Percentiles rank a stretch among this genome's conserved stretches.
These are phyloP conservation scores for Hyaloscypha hepaticicola DNA, from an alignment of 495 filamentous ascomycete genomes.

Conservation along the genomic window DNA sequence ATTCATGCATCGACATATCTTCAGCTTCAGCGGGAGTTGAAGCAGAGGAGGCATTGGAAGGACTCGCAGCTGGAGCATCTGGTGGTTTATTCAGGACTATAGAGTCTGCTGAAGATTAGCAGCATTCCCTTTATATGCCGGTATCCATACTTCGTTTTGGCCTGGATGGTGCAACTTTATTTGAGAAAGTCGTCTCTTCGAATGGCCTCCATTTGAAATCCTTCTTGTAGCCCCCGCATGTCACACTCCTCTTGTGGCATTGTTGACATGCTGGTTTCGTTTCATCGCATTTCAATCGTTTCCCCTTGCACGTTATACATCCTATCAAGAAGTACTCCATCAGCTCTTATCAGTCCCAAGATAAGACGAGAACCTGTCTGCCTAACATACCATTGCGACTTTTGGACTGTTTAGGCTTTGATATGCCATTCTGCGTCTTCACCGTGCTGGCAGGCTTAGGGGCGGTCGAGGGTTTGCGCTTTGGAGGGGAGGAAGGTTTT, in stretches of 20 bases:
- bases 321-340: constrained; percentile 44
- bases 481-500: constrained; percentile 37
- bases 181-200: constrained; percentile 62
- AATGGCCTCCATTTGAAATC: constrained; percentile 84
- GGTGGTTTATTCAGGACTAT: constrained; percentile 15
- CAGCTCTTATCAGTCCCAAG: constrained; percentile 25
- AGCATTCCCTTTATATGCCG: neutral
- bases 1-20: constrained; percentile 25
- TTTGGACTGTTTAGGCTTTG: constrained; percentile 76
- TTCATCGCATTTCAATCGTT: constrained; percentile 81
- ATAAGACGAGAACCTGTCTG: constrained; percentile 22
- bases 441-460: constrained; percentile 25
- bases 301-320: constrained; percentile 79
- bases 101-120: constrained; percentile 23
- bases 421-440: constrained; percentile 37
- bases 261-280: constrained; percentile 73
- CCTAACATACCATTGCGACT: constrained; percentile 70
- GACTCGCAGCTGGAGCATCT: constrained; percentile 27
- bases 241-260: constrained; percentile 67
- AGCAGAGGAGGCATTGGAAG: constrained; percentile 22
- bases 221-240: constrained; percentile 78
- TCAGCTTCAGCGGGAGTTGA: constrained; percentile 26
- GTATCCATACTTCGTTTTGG: constrained; percentile 48
- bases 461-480: constrained; percentile 28
- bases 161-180: constrained; percentile 44